Evolutionary conservation across 1,284 basidiomycete species (phyloP).

Genomic region (Ganoderma resinaceum): DNA sequence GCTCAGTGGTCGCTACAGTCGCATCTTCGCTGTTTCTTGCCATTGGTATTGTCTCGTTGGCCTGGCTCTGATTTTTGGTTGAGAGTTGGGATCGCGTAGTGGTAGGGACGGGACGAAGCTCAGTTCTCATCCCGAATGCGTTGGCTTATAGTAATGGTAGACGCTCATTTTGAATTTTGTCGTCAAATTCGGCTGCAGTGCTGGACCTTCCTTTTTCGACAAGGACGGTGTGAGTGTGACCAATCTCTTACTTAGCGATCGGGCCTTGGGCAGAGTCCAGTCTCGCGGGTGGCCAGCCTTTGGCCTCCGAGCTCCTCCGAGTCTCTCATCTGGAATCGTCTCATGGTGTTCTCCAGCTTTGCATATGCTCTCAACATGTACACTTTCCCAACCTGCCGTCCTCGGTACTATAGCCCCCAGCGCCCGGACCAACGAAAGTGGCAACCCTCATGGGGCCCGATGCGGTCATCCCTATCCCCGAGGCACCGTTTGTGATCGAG

Average conservation of each 20-base stretch:
- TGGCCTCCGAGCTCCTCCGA: not conserved
- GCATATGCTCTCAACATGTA: not conserved
- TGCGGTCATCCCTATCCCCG: conserved; percentile 10
- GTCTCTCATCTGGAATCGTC: not conserved
- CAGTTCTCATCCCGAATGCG: not conserved
- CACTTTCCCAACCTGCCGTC: not conserved
- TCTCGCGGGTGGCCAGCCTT: too few species aligned
- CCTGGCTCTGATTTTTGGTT: not conserved
- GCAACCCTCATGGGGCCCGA: conserved; percentile 7
- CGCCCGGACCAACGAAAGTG: not conserved
- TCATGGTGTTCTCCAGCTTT: too few species aligned
- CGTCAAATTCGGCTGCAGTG: conserved; percentile 27
- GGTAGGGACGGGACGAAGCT: not conserved
- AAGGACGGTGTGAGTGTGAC: too few species aligned
- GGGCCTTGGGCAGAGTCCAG: too few species aligned
- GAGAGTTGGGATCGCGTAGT: not conserved
- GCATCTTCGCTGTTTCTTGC: not conserved
- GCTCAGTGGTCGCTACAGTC: not conserved
- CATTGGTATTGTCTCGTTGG: not conserved
- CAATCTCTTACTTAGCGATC: too few species aligned
- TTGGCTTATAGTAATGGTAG: not conserved
- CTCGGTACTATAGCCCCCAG: not conserved
- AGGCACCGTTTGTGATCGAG: not conserved
- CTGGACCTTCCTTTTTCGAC: not conserved
- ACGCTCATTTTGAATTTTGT: conserved; percentile 32